Percentiles rank a stretch among this genome's conserved stretches.
phyloP scores from a whole-genome alignment of 805 yeast genomes.

The Nakazawaea wyomingensis region DNA sequence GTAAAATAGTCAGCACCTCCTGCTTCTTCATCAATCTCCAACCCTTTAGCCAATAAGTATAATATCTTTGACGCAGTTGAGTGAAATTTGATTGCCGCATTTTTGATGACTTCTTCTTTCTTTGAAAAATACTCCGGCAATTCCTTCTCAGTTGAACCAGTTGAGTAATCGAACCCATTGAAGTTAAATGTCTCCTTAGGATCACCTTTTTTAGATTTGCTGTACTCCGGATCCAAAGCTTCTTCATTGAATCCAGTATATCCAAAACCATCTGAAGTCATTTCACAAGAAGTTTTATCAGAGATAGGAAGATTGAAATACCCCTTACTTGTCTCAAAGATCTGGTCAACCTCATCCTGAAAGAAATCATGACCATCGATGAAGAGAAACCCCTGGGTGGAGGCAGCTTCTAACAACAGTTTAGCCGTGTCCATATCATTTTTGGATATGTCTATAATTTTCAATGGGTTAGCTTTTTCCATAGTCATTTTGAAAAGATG shows the following conservation, averaged over 20 bases:
- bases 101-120: conserved; percentile 32
- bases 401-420: conserved; percentile 50
- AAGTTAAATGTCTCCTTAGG: conserved; percentile 69
- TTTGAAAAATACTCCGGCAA: conserved; percentile 49
- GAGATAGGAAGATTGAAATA: conserved; percentile 45
- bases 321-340: conserved; percentile 43
- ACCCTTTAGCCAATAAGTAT: conserved; percentile 50
- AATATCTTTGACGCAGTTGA: conserved; percentile 41
- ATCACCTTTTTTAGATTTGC: conserved; percentile 37
- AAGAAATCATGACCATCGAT: conserved; percentile 65
- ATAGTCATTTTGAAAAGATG: conserved; percentile 1
- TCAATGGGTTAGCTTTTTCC: conserved; percentile 33
- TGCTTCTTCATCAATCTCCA: conserved; percentile 45
- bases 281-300: conserved; percentile 37
- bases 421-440: conserved; percentile 35
- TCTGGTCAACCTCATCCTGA: conserved; percentile 44
- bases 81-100: conserved; percentile 36
- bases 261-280: conserved; percentile 50
- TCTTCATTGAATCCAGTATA: conserved; percentile 54
- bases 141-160: conserved; percentile 34
- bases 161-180: conserved; percentile 42
- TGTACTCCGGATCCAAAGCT: conserved; percentile 31
- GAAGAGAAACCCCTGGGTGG: conserved; percentile 60
- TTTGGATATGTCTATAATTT: conserved; percentile 46
- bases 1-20: conserved; percentile 55